A percentile compares a stretch with the other conserved stretches of the same genome.
Conservation (phyloP, 129 eudicot species). For the Centella asiatica region DNA sequence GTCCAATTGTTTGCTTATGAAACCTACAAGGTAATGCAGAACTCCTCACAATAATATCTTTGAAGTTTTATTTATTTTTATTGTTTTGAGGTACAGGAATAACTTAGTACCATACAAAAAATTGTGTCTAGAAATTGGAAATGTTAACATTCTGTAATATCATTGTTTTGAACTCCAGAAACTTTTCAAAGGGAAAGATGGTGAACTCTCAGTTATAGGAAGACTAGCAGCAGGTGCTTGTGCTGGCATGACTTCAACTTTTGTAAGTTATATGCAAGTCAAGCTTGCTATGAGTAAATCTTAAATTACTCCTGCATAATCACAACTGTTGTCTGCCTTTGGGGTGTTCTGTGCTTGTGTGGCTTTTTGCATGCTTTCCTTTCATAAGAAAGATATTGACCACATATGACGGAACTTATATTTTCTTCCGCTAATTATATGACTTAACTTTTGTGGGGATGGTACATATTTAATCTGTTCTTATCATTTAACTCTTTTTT, state of each 20-base stretch:
- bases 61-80: background rate
- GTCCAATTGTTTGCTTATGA: constrained; percentile 89
- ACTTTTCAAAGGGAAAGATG: constrained; percentile 64
- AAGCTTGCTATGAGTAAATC: background rate
- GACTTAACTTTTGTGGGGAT: too few relatives aligned
- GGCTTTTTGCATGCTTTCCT: too few relatives aligned
- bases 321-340: too few relatives aligned
- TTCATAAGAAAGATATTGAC: too few relatives aligned
- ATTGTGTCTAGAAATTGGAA: constrained; percentile 7
- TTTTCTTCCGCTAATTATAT: too few relatives aligned
- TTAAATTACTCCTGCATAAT: background rate
- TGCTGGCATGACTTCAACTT: constrained; percentile 94
- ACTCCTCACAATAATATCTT: background rate
- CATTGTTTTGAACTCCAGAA: constrained; percentile 33
- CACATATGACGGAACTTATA: too few relatives aligned
- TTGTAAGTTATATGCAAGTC: constrained; percentile 29
- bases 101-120: background rate
- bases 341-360: background rate
- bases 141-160: constrained; percentile 1
- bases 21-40: constrained; percentile 60
- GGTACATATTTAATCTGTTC: too few relatives aligned
- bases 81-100: too few relatives aligned
- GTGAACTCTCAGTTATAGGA: constrained; percentile 65
- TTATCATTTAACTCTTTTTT: constrained; percentile 14
- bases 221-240: constrained; percentile 98